A percentile compares a stretch with the other conserved stretches of the same genome.
phyloP scores from a whole-genome alignment of 2,329 filamentous ascomycete species.

The Fusarium aywerte region DNA sequence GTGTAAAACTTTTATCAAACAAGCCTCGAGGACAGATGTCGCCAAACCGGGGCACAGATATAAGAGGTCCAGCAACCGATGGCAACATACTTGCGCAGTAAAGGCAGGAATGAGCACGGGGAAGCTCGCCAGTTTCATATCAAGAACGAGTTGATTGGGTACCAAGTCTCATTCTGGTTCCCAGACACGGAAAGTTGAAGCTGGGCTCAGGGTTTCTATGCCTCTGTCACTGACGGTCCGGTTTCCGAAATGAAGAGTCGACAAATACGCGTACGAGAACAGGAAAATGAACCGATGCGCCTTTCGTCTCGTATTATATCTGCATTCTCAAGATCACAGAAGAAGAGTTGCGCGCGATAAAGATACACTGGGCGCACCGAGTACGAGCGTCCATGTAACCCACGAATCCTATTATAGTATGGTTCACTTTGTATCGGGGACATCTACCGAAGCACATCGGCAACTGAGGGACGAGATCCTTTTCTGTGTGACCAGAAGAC shows the following conservation, averaged over 20 bases:
- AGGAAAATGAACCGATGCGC: neutral
- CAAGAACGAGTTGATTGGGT: slow-evolving; percentile 1
- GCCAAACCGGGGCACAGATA: neutral
- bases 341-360: neutral
- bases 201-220: slow-evolving; percentile 1
- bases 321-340: slow-evolving; percentile 11
- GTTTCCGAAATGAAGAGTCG: neutral
- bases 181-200: neutral
- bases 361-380: neutral
- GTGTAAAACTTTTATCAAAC: neutral
- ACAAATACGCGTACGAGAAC: neutral
- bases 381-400: slow-evolving; percentile 8
- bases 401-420: slow-evolving; percentile 8
- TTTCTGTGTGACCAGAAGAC: slow-evolving; percentile 19
- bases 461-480: slow-evolving; percentile 9
- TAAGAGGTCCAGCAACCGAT: neutral
- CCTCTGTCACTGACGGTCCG: neutral
- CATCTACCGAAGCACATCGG: slow-evolving; percentile 34
- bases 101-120: slow-evolving; percentile 54
- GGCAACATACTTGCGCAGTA: slow-evolving; percentile 49
- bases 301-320: slow-evolving; percentile 27
- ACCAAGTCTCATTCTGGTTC: slow-evolving; percentile 27
- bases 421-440: slow-evolving; percentile 2
- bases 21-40: neutral
- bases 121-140: slow-evolving; percentile 51